Evolutionary conservation across 2,329 filamentous ascomycete genomes (phyloP), one percentile per base, ranked within the genome.

Genomic region (Thermothelomyces thermophilus): DNA sequence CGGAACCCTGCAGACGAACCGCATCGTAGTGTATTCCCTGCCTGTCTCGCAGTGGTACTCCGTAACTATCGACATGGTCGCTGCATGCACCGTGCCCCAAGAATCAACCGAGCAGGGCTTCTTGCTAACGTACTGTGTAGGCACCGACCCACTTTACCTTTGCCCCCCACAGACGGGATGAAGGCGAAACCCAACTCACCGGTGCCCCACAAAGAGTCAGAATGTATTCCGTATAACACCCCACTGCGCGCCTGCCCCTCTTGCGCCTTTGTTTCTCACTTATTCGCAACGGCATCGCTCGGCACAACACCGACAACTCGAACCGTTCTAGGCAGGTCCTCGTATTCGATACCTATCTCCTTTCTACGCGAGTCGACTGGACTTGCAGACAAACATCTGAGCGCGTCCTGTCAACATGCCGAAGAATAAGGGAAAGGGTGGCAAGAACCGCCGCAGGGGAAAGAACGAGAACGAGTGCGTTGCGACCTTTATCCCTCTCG

Each of bases 361-460:
- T n/a, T n/a, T 35, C 35, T 17, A 14, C 28, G 10, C n/a, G 34
- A 34, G 16, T 14, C 30, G 16, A 40, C 37, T 40, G 31, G 39
- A 42, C 13, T 46, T 24, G 26, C 45, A 24, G 34, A 41, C 14
- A 41, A 17, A 26, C 19, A 41, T 42, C 37, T 53, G 30, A 50
- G 20, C 34, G 31, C 44, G 26, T 37, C 9, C 35, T 26, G 46
- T 46, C 53, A 60, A 52, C n/a, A 62, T 62, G 59, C 59, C 59
- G 22, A 62, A 62, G 58, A 62, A 62, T 40, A 62, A 61, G 59
- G 59, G 53, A 80, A 64, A 93, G 89, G 91, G 91, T 72, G 91
- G 91, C 76, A 97, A 97, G 82, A 97, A 97, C 76, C 80, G 91
- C 73, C 86, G 91, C 82, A 83, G 93, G 76, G 91, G 91, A 75